Evolutionary conservation across 2,329 filamentous ascomycete genomes (phyloP), one percentile per base, ranked within the genome.

Genomic region (Pseudogymnoascus sp.): DNA sequence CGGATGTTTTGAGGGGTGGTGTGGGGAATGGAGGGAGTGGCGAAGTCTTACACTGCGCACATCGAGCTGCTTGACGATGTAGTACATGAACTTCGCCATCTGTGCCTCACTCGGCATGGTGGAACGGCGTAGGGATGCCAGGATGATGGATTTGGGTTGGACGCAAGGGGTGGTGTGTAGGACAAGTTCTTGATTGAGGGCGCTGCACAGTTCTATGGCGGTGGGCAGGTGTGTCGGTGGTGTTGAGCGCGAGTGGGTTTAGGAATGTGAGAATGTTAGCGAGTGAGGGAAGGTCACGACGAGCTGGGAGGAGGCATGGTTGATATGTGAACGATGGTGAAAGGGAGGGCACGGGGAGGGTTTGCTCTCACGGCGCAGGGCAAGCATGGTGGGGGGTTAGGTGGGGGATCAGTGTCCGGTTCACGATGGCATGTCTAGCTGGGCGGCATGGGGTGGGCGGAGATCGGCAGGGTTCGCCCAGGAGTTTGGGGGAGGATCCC

Each of bases 51-150:
- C 80, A 57, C 76, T 75, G 71, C 81, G 82, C 33, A 83, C 71
- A 66, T 82, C 80, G 60, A 83, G 74, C 67, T 84, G 82, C 66
- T 80, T 82, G 67, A 83, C 73, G 61, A 84, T 83, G 21, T 79
- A 76, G 69, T 82, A 83, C n/a, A 83, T 74, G 64, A 84, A 81
- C 40, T 78, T 79, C 35, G 77, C 76, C 17, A 78, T 82, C 60
- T 79, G 76, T 61, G 74, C 77, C 65, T 83, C 81, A 5, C 76
- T 79, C 28, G 79, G 75, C 75, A 73, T 73, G 26, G 26, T 78
- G 64, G 70, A 73, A 63, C 76, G 75, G 65, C 77, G 73, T 28
- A 74, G 70, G 62, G 72, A 69, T 64, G 67, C 70, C 67, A 69
- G 63, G 38, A 68, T 71, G 66, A 65, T 53, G 50, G 61, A 15